phyloP scores from a whole-genome alignment of 2,329 filamentous ascomycete species.

The Scytalidium lignicola region DNA sequence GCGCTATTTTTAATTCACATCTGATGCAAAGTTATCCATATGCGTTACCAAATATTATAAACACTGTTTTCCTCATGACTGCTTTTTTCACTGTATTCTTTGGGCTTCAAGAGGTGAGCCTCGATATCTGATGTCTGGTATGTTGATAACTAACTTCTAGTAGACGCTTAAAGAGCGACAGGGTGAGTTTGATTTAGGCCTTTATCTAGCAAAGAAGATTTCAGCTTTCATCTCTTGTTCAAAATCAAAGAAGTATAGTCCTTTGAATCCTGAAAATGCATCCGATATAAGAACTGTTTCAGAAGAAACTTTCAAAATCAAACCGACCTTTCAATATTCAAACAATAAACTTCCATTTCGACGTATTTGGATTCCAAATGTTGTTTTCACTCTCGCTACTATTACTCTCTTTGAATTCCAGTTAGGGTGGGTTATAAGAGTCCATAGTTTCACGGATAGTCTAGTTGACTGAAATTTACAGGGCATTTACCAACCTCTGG shows the following conservation, averaged over 20 bases:
- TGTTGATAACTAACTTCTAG: background rate
- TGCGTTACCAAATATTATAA: slow-evolving; percentile 35
- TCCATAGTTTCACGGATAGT: background rate
- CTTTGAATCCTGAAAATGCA: background rate
- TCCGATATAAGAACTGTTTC: background rate
- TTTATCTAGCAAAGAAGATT: slow-evolving; percentile 9
- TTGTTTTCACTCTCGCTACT: slow-evolving; percentile 45
- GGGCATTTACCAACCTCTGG: slow-evolving; percentile 54
- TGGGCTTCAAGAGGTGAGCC: slow-evolving; percentile 21
- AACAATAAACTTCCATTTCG: slow-evolving; percentile 10
- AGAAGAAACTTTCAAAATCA: slow-evolving; percentile 1
- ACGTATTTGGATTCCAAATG: slow-evolving; percentile 15
- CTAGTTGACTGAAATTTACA: background rate
- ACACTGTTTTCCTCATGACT: slow-evolving; percentile 25
- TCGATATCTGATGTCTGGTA: background rate
- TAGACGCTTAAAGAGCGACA: slow-evolving; percentile 30
- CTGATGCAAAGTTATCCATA: slow-evolving; percentile 36
- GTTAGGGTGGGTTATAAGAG: slow-evolving; percentile 15
- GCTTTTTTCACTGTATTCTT: slow-evolving; percentile 27
- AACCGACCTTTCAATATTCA: background rate
- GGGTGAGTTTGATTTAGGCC: slow-evolving; percentile 14
- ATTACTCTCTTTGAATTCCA: slow-evolving; percentile 33
- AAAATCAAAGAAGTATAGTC: slow-evolving; percentile 11
- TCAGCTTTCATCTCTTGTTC: background rate
- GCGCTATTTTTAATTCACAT: slow-evolving; percentile 29